Evolutionary conservation across 2,329 filamentous ascomycete species (phyloP).

Genomic region (Penicillium olsonii): DNA sequence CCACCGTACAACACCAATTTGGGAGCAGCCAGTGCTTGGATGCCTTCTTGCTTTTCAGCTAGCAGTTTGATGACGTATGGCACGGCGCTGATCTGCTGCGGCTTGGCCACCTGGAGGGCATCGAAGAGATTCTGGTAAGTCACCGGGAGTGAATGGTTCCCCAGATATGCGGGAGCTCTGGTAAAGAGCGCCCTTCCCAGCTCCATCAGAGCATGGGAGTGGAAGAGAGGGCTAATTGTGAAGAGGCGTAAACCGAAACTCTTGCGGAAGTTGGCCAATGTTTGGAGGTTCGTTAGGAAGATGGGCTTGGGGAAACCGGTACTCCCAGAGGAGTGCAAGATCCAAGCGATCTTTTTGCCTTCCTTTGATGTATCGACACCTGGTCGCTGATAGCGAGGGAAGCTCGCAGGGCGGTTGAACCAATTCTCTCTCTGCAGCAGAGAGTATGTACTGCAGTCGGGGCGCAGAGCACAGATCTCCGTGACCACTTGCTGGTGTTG

Average conservation of each 20-base stretch:
- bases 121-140: conserved; percentile 51
- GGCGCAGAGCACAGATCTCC: conserved; percentile 18
- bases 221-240: conserved; percentile 59
- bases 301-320: conserved; percentile 66
- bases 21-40: conserved; percentile 47
- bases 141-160: conserved; percentile 58
- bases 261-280: conserved; percentile 50
- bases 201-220: conserved; percentile 59
- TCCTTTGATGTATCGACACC: conserved; percentile 24
- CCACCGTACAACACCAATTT: conserved; percentile 60
- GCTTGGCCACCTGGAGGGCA: conserved; percentile 22
- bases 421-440: conserved; percentile 23
- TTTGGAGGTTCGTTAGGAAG: conserved; percentile 55
- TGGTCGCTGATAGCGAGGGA: conserved; percentile 11
- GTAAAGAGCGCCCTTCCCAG: conserved; percentile 56
- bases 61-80: conserved; percentile 66
- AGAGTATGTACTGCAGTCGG: conserved; percentile 22
- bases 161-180: conserved; percentile 53
- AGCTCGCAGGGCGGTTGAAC: conserved; percentile 17
- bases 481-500: conserved; percentile 24
- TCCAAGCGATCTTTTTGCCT: conserved; percentile 43
- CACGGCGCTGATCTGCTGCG: conserved; percentile 55
- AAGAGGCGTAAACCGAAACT: conserved; percentile 52
- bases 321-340: conserved; percentile 55
- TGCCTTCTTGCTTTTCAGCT: conserved; percentile 58